These are phyloP conservation scores for Linum lewisii DNA, from an alignment of 345 rosid genomes.

Conservation along the genomic window DNA sequence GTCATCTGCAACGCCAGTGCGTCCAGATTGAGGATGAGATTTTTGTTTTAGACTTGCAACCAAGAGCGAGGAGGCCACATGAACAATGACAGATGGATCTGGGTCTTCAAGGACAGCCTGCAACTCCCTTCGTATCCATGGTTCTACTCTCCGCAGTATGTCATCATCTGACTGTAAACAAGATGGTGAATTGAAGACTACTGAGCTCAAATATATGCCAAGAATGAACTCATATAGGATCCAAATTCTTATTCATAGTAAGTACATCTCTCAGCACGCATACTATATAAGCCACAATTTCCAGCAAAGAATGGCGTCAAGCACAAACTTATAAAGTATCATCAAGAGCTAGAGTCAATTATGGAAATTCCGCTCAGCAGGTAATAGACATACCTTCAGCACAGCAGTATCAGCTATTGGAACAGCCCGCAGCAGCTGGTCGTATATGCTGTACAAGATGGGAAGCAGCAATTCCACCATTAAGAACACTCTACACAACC, in stretches of 20 bases:
- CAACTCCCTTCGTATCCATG: slow-evolving; percentile 77
- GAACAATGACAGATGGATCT: slow-evolving; percentile 60
- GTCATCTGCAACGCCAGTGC: slow-evolving; percentile 14
- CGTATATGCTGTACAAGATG: slow-evolving; percentile 17
- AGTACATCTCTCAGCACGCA: background rate
- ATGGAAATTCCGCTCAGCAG: background rate
- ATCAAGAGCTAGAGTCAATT: no score
- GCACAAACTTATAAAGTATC: background rate
- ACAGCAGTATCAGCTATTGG: slow-evolving; percentile 20
- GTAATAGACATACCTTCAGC: background rate
- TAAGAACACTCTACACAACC: slow-evolving; percentile 27
- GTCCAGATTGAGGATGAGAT: slow-evolving; percentile 14
- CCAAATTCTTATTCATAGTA: no score
- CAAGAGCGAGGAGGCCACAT: slow-evolving; percentile 47
- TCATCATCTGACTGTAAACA: slow-evolving; percentile 11
- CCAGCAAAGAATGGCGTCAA: background rate
- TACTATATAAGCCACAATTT: no score
- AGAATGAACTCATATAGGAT: no score
- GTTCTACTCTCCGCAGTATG: slow-evolving; percentile 35
- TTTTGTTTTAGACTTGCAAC: slow-evolving; percentile 36
- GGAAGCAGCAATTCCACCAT: background rate
- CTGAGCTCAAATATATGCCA: no score
- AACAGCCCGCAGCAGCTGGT: slow-evolving; percentile 35
- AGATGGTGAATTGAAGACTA: no score
- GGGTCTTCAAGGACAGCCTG: slow-evolving; percentile 56